Base-by-base conservation (phyloP, 176 grass and related monocot genomes). In the Avena sativa region DNA sequence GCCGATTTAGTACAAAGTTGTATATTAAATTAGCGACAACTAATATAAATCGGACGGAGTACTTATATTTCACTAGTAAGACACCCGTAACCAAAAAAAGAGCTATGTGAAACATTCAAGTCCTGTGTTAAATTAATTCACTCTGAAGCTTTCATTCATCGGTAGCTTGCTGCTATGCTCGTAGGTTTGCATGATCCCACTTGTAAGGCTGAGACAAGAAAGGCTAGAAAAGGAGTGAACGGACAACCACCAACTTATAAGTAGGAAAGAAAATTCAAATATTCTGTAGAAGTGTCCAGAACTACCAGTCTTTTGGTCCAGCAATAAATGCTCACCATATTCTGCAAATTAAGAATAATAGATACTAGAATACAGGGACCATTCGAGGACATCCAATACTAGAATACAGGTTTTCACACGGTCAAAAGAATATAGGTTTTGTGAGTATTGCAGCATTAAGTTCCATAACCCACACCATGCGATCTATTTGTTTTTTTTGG, bases 341-440 rank as follows among this genome's bases (percentile, higher is more conserved):
- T 70, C 62, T 68, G 5, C 80, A 82, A 68, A 53, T 79, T 28
- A 82, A 51, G 15, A 12, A 53, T 53, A 81, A n/a, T 26, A 81
- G 17, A 36, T 67, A 81, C 23, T 66, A 66, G 62, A 67, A 50
- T 67, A 65, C 79, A 66, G 23, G 44, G n/a, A 61, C 59, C 20
- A n/a, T 23, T 25, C 19, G 59, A 21, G 59, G 59, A 11, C 59
- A 61, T 61, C 59, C n/a, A 6, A 32, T 66, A 81, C 15, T n/a
- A 66, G 62, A 67, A 13, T 52, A 65, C 79, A 81, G 44, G 44
- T 81, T 66, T 14, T 30, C 16, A 25, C n/a, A 62, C 4, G 59
- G 59, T 25, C 40, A 23, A 62, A 4, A 21, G 9, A 25, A 20
- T 25, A 62, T 12, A 62, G 59, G 21, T 52, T 52, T 52, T 52